Percentiles rank a stretch among this genome's conserved stretches.
These are phyloP conservation scores for Teratosphaeriaceae sp. DNA, from an alignment of 2,329 filamentous ascomycete species.

Conservation along the genomic window DNA sequence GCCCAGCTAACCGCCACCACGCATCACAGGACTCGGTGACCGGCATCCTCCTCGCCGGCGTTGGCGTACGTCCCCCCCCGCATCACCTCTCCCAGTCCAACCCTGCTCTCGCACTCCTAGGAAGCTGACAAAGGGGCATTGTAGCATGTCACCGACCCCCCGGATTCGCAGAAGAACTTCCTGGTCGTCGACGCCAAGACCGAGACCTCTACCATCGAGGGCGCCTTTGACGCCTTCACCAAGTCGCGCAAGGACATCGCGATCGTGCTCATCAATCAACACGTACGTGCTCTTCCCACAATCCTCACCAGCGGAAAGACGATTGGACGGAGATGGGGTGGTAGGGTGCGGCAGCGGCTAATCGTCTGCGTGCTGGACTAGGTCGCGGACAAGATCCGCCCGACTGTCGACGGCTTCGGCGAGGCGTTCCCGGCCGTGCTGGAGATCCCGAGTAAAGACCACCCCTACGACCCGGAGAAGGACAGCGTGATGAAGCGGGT, in stretches of 20 bases:
- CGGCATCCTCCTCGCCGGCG: constrained; percentile 86
- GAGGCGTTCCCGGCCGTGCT: constrained; percentile 93
- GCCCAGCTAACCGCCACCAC: constrained; percentile 16
- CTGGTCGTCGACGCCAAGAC: constrained; percentile 94
- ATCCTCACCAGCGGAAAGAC: too few species aligned
- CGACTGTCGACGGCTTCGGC: constrained; percentile 83
- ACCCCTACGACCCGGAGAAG: constrained; percentile 98
- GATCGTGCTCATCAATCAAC: constrained; percentile 95
- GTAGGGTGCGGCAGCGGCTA: too few species aligned
- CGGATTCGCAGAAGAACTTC: constrained; percentile 94
- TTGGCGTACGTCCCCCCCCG: constrained; percentile 61
- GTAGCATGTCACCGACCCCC: constrained; percentile 83
- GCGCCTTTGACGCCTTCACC: constrained; percentile 84
- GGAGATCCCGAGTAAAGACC: constrained; percentile 97
- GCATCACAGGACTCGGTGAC: constrained; percentile 88
- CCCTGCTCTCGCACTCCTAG: not conserved
- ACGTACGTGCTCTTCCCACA: constrained; percentile 60
- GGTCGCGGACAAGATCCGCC: constrained; percentile 90
- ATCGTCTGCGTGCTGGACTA: too few species aligned
- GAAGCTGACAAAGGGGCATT: not conserved
- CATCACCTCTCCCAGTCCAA: too few species aligned
- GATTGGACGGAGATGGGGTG: too few species aligned
- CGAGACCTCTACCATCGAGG: constrained; percentile 78
- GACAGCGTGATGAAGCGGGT: constrained; percentile 94
- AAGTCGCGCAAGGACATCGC: constrained; percentile 91